phyloP scores from a whole-genome alignment of 2,329 filamentous ascomycete genomes.

The Clonostachys chloroleuca region DNA sequence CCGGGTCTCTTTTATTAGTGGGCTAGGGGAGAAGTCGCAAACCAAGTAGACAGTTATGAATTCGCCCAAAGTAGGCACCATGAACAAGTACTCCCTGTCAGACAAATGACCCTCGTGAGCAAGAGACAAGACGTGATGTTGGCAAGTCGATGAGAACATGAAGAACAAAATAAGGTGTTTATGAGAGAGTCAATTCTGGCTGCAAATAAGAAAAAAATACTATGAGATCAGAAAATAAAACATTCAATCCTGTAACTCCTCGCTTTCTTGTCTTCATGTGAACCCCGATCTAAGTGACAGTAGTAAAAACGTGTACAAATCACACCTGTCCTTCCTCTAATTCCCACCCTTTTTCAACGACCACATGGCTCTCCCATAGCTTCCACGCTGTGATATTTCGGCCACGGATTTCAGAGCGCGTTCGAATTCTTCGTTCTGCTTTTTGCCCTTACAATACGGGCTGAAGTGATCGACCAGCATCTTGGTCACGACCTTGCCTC shows the following conservation, averaged over 20 bases:
- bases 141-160: too few species aligned
- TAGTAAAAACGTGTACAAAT: too few species aligned
- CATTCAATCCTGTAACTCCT: too few species aligned
- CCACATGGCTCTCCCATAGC: constrained; percentile 50
- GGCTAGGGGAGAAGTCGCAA: neutral
- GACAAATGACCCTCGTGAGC: neutral
- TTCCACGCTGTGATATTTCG: constrained; percentile 55
- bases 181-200: too few species aligned
- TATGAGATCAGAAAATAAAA: too few species aligned
- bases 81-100: constrained; percentile 29
- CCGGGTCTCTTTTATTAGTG: neutral
- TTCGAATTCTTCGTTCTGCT: constrained; percentile 76
- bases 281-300: too few species aligned
- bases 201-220: too few species aligned
- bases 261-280: too few species aligned
- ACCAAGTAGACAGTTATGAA: constrained; percentile 33
- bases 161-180: too few species aligned
- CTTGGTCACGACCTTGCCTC: constrained; percentile 76
- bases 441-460: constrained; percentile 61
- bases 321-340: constrained; percentile 4
- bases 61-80: constrained; percentile 36
- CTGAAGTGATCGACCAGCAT: constrained; percentile 90
- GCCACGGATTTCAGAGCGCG: constrained; percentile 75
- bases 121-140: too few species aligned
- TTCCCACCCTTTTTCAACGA: constrained; percentile 31